Evolutionary conservation across 2,329 filamentous ascomycete species (phyloP).

Genomic region (Alternaria rosae): DNA sequence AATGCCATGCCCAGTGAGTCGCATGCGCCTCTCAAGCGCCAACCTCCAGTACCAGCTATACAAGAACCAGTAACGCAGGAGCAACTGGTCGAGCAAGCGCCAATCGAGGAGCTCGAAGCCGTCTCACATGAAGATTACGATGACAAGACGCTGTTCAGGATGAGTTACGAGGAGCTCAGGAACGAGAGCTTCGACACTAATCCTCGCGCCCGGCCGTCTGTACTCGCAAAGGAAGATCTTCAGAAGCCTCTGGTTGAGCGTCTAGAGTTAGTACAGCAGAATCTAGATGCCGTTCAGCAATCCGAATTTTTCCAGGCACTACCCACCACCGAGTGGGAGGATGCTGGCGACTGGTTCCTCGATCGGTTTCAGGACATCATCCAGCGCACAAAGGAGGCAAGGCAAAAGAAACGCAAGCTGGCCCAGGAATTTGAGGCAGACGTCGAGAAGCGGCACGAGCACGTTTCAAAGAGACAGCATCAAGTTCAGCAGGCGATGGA

Average conservation of each 20-base stretch:
- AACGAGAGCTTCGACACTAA: constrained; percentile 58
- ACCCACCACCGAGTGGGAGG: constrained; percentile 65
- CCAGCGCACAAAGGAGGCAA: constrained; percentile 59
- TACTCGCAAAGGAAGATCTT: constrained; percentile 34
- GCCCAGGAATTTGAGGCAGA: constrained; percentile 63
- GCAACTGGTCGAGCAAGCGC: constrained; percentile 12
- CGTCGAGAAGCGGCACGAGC: constrained; percentile 61
- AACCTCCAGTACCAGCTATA: constrained; percentile 6
- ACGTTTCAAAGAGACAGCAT: constrained; percentile 58
- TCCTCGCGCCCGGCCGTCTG: constrained; percentile 27
- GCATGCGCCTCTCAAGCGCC: background rate
- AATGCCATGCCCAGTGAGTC: constrained; percentile 7
- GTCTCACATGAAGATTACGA: constrained; percentile 55
- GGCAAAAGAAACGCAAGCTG: constrained; percentile 62
- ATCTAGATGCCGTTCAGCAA: constrained; percentile 49
- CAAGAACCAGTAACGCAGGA: constrained; percentile 14
- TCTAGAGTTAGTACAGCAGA: constrained; percentile 34
- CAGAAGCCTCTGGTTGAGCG: constrained; percentile 41
- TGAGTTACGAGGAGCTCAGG: constrained; percentile 58
- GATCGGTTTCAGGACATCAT: constrained; percentile 62
- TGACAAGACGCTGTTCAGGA: constrained; percentile 52
- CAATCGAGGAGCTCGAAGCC: constrained; percentile 11
- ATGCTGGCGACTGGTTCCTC: constrained; percentile 68
- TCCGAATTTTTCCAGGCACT: constrained; percentile 61
- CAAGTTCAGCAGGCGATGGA: constrained; percentile 59